Conservation (phyloP, 345 rosid species). For the Dimocarpus longan region DNA sequence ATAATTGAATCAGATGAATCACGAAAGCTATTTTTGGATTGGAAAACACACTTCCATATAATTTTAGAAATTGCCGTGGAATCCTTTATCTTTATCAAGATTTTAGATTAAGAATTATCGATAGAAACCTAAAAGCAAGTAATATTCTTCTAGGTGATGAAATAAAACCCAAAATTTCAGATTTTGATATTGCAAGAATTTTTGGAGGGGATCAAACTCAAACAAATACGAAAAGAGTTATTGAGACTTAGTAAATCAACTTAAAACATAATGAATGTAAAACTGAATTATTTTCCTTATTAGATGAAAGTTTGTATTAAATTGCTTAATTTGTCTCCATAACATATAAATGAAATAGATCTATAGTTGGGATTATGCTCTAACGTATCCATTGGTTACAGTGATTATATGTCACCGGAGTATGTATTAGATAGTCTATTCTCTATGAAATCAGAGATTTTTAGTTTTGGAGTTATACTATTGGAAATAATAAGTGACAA, state of each 20-base stretch:
- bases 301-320: no score
- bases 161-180: constrained; percentile 45
- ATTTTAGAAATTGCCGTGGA: constrained; percentile 18
- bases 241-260: constrained; percentile 42
- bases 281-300: no score
- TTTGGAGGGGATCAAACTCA: constrained; percentile 25
- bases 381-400: background rate
- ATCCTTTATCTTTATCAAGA: constrained; percentile 44
- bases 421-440: background rate
- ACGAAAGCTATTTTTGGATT: constrained; percentile 23
- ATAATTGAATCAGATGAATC: constrained; percentile 15
- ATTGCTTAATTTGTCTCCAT: no score
- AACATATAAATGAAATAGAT: no score
- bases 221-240: constrained; percentile 33
- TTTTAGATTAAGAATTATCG: constrained; percentile 43
- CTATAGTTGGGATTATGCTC: no score
- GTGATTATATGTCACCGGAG: background rate
- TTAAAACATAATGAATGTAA: no score
- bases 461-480: background rate
- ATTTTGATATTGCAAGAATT: constrained; percentile 44
- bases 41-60: constrained; percentile 27
- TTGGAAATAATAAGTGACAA: constrained; percentile 1
- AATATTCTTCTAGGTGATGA: constrained; percentile 34
- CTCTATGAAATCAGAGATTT: background rate
- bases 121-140: constrained; percentile 42